Percentiles rank a stretch among this genome's conserved stretches.
phyloP scores from a whole-genome alignment of 352 stramenopile species.

The Globisporangium paddicum region DNA sequence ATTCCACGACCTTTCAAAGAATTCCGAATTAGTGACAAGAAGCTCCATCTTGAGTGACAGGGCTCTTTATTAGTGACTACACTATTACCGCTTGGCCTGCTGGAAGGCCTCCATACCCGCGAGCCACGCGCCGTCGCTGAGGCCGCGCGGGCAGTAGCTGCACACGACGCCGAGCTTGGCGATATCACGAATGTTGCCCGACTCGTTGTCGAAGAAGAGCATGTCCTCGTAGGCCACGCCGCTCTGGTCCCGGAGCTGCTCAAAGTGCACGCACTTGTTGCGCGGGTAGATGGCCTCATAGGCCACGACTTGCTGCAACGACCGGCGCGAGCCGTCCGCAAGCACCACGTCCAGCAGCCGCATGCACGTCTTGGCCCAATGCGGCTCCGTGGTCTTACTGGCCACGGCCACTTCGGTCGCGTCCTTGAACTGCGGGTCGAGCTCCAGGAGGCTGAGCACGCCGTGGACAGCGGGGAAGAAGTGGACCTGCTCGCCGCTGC shows the following conservation, averaged over 20 bases:
- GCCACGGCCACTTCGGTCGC: conserved; percentile 60
- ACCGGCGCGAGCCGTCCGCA: conserved; percentile 19
- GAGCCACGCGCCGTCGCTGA: conserved; percentile 61
- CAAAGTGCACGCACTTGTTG: conserved; percentile 91
- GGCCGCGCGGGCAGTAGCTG: conserved; percentile 70
- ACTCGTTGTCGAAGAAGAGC: conserved; percentile 96
- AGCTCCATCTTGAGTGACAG: too few relatives aligned
- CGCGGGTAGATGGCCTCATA: conserved; percentile 82
- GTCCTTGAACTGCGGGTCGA: conserved; percentile 54
- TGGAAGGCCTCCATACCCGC: conserved; percentile 72
- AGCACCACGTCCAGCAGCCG: conserved; percentile 54
- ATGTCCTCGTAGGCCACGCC: conserved; percentile 92
- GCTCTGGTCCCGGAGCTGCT: conserved; percentile 85
- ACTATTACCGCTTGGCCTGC: conserved; percentile 34
- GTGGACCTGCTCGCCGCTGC: conserved; percentile 68
- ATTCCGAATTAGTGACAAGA: background rate
- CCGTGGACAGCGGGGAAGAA: conserved; percentile 69
- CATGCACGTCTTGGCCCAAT: conserved; percentile 79
- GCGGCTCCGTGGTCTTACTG: conserved; percentile 66
- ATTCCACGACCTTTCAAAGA: background rate
- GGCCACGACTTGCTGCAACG: conserved; percentile 57
- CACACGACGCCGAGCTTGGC: conserved; percentile 65
- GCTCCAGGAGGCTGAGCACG: conserved; percentile 69
- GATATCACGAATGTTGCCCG: conserved; percentile 74
- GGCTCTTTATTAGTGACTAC: too few relatives aligned